Conservation (phyloP, 2,329 filamentous ascomycete genomes). For the Fusarium phyllophilum region DNA sequence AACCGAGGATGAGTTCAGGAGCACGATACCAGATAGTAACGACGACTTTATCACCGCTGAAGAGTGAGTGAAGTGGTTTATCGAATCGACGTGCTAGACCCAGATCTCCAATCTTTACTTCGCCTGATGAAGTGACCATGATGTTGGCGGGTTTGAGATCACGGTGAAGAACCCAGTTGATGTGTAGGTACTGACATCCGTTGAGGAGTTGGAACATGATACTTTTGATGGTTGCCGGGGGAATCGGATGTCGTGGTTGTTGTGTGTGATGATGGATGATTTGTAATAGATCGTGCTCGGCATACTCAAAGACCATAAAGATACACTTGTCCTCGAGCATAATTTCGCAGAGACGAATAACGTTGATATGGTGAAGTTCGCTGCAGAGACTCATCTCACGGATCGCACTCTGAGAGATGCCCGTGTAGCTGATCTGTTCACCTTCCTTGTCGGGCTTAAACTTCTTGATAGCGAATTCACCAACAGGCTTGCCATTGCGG, state of each 20-base stretch:
- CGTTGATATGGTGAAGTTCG: slow-evolving; percentile 87
- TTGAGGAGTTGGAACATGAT: slow-evolving; percentile 97
- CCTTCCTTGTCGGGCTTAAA: slow-evolving; percentile 99
- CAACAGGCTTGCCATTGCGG: slow-evolving; percentile 63
- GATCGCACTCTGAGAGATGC: slow-evolving; percentile 96
- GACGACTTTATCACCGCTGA: slow-evolving; percentile 95
- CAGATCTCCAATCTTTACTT: slow-evolving; percentile 94
- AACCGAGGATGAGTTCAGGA: slow-evolving; percentile 90
- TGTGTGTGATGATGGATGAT: slow-evolving; percentile 98
- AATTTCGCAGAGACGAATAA: slow-evolving; percentile 92
- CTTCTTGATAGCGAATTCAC: slow-evolving; percentile 98
- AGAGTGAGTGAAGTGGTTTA: slow-evolving; percentile 91
- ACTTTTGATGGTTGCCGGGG: slow-evolving; percentile 87
- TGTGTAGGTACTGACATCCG: slow-evolving; percentile 92
- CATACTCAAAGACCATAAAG: slow-evolving; percentile 99
- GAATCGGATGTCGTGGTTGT: slow-evolving; percentile 86
- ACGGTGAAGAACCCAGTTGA: slow-evolving; percentile 96
- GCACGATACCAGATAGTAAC: slow-evolving; percentile 99
- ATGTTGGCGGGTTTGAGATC: slow-evolving; percentile 99
- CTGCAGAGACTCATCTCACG: slow-evolving; percentile 98
- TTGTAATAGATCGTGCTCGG: slow-evolving; percentile 95
- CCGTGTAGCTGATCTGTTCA: slow-evolving; percentile 92
- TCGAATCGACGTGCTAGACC: slow-evolving; percentile 92
- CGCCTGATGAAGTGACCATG: slow-evolving; percentile 91
- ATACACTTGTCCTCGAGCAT: slow-evolving; percentile 99